Base-by-base conservation (phyloP, 2,329 filamentous ascomycete species). In the Bipolaris victoriae region DNA sequence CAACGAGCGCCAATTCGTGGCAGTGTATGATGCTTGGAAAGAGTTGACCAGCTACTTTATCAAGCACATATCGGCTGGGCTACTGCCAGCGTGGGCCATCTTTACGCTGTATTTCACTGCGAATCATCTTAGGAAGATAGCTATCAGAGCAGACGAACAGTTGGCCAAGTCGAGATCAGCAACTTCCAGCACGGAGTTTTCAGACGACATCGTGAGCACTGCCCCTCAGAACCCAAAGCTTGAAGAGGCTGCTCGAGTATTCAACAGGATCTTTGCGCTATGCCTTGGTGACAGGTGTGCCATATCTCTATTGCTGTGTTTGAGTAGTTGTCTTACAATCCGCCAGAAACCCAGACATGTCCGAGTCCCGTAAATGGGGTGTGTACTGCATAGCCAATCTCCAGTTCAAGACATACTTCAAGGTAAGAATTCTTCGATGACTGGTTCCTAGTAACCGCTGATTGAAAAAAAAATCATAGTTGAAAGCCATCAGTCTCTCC, bases 371-470 rank as follows among this genome's bases (percentile, higher is more conserved):
- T 52, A 99, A 98, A 85, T 99, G 95, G 95, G 96, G 92, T 6
- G 90, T 97, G 46, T 99, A 99, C 80, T 93, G 92, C 76, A 89
- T 94, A 64, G 92, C 93, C 71, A 98, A 97, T 73, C 84, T 99
- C 7, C 83, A 97, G 13, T 99, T 99, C 86, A 98, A 98, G 79
- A 98, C 93, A 1, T 97, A 98, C 77, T 99, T 99, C 82, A 96
- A 91, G 78, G 83, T 83, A 76, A 47, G 50, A 37, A 15, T 15
- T 13, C 7, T 11, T 4, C 13, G 4, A 33, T 13, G 6, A 20
- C 4, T 11, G 7, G 26, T 36, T 40, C 24, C 31, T 31, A 2
- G 13, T 29, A 35, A 15, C 33, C 26, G n/a, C 61, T 66, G 33
- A 66, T 18, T 1, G 13, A 33, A 15, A 29, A 15, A 24, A 36